Conservation (phyloP, 768 basidiomycete genomes). For the Tylopilus balloui region DNA sequence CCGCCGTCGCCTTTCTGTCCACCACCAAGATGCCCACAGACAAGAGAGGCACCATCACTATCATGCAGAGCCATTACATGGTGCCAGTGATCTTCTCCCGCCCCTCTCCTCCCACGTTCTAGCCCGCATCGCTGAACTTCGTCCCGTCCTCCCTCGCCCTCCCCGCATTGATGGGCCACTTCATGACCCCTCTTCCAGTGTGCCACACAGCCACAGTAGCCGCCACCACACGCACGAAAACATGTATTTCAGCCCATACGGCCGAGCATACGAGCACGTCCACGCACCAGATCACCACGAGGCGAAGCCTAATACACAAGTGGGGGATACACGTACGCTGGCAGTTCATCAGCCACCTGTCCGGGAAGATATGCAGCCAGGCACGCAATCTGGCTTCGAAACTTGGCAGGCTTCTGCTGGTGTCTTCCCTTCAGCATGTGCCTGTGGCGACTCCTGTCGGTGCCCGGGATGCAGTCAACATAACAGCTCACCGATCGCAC, state of each 20-base stretch:
- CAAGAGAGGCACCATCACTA: slow-evolving; percentile 22
- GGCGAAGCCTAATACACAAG: slow-evolving; percentile 12
- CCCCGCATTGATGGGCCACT: slow-evolving; percentile 35
- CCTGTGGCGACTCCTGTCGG: slow-evolving; percentile 58
- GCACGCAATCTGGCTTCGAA: slow-evolving; percentile 24
- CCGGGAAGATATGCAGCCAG: slow-evolving; percentile 27
- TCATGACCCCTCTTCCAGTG: slow-evolving; percentile 45
- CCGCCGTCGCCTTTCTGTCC: slow-evolving; percentile 32
- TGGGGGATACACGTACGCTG: slow-evolving; percentile 20
- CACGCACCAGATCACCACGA: slow-evolving; percentile 36
- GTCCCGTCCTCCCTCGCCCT: slow-evolving; percentile 69
- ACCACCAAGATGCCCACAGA: slow-evolving; percentile 28
- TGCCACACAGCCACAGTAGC: slow-evolving; percentile 37
- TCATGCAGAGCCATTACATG: slow-evolving; percentile 16
- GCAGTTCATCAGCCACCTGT: slow-evolving; percentile 18
- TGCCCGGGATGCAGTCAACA: slow-evolving; percentile 66
- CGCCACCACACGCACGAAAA: slow-evolving; percentile 51
- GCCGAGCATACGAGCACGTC: slow-evolving; percentile 56
- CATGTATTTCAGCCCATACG: slow-evolving; percentile 61
- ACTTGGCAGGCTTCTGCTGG: slow-evolving; percentile 22
- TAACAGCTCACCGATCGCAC: slow-evolving; percentile 35
- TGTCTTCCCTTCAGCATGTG: slow-evolving; percentile 48
- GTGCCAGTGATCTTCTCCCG: slow-evolving; percentile 11
- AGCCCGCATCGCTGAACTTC: slow-evolving; percentile 58
- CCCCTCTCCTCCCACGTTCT: slow-evolving; percentile 46